Conservation (phyloP, 805 yeast species). For the Zygosaccharomyces gambellarensis region DNA sequence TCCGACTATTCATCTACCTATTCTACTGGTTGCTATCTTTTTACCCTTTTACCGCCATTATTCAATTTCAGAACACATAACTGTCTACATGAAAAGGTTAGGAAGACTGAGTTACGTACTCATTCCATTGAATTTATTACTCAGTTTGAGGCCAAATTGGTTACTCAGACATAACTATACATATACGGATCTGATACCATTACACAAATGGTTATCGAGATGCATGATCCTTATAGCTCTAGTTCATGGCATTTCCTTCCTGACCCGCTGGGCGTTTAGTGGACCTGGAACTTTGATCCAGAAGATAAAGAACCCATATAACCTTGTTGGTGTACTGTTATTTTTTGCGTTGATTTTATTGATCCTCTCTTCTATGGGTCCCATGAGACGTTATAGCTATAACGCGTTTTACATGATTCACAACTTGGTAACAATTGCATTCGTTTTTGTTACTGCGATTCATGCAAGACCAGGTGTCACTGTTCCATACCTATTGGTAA, state of each 20-base stretch:
- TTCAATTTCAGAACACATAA: slow-evolving; percentile 26
- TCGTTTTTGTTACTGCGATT: slow-evolving; percentile 42
- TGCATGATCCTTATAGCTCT: slow-evolving; percentile 43
- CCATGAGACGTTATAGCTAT: slow-evolving; percentile 48
- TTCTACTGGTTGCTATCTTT: slow-evolving; percentile 33
- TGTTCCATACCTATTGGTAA: slow-evolving; percentile 30
- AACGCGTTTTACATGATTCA: slow-evolving; percentile 53
- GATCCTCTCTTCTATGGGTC: slow-evolving; percentile 43
- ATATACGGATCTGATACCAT: slow-evolving; percentile 49
- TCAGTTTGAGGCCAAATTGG: slow-evolving; percentile 55
- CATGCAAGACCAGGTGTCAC: slow-evolving; percentile 73
- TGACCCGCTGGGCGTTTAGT: slow-evolving; percentile 44
- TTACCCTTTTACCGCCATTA: slow-evolving; percentile 34
- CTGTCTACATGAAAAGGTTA: slow-evolving; percentile 44
- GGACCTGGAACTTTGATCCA: slow-evolving; percentile 37
- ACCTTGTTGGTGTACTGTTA: slow-evolving; percentile 50
- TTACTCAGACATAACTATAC: slow-evolving; percentile 38
- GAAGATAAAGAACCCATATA: slow-evolving; percentile 30
- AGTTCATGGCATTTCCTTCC: slow-evolving; percentile 51
- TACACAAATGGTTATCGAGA: slow-evolving; percentile 73
- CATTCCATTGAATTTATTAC: slow-evolving; percentile 51
- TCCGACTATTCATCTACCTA: slow-evolving; percentile 35
- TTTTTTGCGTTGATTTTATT: slow-evolving; percentile 37
- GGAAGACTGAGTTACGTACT: slow-evolving; percentile 61
- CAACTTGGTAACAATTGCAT: slow-evolving; percentile 44